phyloP scores from a whole-genome alignment of 129 eudicot genomes.

The Tagetes erecta region DNA sequence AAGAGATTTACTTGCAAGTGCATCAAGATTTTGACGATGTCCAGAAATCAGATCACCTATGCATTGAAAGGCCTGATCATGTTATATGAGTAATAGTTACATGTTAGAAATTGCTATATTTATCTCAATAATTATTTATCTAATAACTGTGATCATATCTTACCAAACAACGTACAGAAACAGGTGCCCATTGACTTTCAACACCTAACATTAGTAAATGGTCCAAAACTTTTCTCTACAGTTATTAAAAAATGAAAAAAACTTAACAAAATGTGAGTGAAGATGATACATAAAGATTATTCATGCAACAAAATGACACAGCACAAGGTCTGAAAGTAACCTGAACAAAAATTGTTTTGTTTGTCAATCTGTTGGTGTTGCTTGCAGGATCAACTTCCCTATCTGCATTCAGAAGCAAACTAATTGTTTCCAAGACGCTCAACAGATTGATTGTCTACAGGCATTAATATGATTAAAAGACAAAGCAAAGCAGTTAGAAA shows the following conservation, averaged over 20 bases:
- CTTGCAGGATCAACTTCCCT: conserved; percentile 63
- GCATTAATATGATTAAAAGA: conserved; percentile 36
- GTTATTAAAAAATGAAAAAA: background rate
- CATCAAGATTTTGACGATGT: conserved; percentile 70
- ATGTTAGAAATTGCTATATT: conserved; percentile 19
- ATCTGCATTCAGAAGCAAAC: conserved; percentile 62
- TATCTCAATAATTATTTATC: conserved; percentile 7
- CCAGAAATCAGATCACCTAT: conserved; percentile 79
- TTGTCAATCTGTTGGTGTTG: conserved; percentile 63
- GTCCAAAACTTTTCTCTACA: conserved; percentile 78
- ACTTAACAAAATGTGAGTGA: background rate
- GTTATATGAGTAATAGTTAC: conserved; percentile 13
- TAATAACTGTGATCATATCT: conserved; percentile 32
- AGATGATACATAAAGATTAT: conserved; percentile 4
- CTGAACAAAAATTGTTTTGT: conserved; percentile 89
- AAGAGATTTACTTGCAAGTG: conserved; percentile 77
- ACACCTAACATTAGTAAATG: conserved; percentile 88
- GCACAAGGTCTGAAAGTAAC: conserved; percentile 41
- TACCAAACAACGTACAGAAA: conserved; percentile 91
- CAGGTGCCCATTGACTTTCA: conserved; percentile 98
- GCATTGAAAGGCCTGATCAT: conserved; percentile 73
- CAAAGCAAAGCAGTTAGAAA: conserved; percentile 21
- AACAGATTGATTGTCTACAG: conserved; percentile 92
- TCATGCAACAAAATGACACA: background rate
- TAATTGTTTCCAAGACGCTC: conserved; percentile 79